Conservation (phyloP, 2,329 filamentous ascomycete species). For the Emergomyces pasteurianus region DNA sequence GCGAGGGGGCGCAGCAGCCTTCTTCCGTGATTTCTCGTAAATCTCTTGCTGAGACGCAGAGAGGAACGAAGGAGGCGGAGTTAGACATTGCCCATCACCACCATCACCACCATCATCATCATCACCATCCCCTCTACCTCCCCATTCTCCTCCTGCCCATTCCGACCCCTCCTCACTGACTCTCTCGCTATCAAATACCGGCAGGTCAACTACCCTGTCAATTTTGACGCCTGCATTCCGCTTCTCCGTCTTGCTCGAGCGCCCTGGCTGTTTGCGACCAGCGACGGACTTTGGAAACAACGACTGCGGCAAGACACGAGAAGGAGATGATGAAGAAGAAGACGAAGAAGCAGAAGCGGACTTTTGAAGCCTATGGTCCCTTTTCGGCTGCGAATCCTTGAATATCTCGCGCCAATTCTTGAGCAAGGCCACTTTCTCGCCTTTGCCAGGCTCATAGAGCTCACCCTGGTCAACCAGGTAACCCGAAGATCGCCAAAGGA, state of each 20-base stretch:
- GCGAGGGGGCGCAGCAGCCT: too few species aligned
- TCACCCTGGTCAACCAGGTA: slow-evolving; percentile 16
- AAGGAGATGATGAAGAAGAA: neutral
- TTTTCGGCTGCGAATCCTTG: slow-evolving; percentile 22
- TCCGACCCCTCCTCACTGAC: neutral
- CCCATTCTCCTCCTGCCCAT: neutral
- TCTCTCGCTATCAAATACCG: neutral
- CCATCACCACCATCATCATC: neutral
- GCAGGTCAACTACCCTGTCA: neutral
- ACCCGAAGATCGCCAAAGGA: slow-evolving; percentile 28
- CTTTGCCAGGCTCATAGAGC: slow-evolving; percentile 28
- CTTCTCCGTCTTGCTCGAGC: neutral
- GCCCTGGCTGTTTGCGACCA: neutral
- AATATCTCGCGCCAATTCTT: slow-evolving; percentile 37
- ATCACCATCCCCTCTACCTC: neutral
- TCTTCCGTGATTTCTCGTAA: neutral
- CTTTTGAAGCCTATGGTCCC: slow-evolving; percentile 8
- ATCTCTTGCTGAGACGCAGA: neutral
- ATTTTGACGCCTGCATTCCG: neutral
- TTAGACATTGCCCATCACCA: neutral
- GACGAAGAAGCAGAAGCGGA: neutral
- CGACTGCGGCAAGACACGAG: neutral
- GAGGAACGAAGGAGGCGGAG: neutral
- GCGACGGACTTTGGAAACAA: neutral
- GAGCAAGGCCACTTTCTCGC: slow-evolving; percentile 32